phyloP scores from a whole-genome alignment of 2,329 filamentous ascomycete species.

The Pseudogymnoascus verrucosus region DNA sequence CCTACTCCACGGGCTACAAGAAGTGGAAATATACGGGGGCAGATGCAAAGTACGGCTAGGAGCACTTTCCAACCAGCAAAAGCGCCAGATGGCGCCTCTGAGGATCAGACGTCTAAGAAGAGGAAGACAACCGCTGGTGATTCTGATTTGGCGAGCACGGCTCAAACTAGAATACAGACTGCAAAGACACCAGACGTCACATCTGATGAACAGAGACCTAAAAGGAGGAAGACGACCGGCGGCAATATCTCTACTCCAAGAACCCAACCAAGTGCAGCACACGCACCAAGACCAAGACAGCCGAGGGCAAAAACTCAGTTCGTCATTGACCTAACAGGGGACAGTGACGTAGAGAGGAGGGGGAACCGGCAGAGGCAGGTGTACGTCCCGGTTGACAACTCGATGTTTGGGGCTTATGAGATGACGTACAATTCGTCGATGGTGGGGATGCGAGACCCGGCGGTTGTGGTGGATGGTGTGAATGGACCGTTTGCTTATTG shows the following conservation, averaged over 20 bases:
- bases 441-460: not conserved
- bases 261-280: too few species aligned
- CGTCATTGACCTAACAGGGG: not conserved
- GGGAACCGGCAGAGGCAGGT: not conserved
- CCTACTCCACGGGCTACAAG: not conserved
- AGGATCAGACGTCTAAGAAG: not conserved
- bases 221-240: not conserved
- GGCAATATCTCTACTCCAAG: too few species aligned
- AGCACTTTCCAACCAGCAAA: not conserved
- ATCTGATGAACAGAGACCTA: not conserved
- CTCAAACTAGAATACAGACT: not conserved
- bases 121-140: not conserved
- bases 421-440: constrained; percentile 12
- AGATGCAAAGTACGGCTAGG: not conserved
- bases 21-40: not conserved
- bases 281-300: not conserved
- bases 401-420: constrained; percentile 15
- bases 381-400: constrained; percentile 21
- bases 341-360: not conserved
- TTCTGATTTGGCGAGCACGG: not conserved
- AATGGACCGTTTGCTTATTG: not conserved
- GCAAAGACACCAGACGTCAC: not conserved
- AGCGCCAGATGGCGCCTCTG: not conserved
- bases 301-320: not conserved
- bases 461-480: not conserved